These are phyloP conservation scores for Penicillium turbatum DNA, from an alignment of 495 filamentous ascomycete genomes.

Conservation along the genomic window DNA sequence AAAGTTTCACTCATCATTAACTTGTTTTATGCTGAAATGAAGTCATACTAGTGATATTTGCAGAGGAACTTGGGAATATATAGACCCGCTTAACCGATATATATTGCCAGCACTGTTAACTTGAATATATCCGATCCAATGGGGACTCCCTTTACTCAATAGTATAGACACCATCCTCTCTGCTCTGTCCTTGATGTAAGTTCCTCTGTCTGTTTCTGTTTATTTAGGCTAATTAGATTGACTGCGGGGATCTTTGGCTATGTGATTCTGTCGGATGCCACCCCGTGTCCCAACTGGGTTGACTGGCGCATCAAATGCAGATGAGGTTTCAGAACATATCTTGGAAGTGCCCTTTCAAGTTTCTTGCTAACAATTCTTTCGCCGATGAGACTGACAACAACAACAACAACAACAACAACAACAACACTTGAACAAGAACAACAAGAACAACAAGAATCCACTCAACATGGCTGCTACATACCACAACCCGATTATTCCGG, in stretches of 20 bases:
- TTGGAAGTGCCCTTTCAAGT: too few species aligned
- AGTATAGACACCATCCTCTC: too few species aligned
- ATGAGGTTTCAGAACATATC: background rate
- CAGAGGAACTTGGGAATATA: background rate
- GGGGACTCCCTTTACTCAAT: background rate
- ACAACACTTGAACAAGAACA: too few species aligned
- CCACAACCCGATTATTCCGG: constrained; percentile 14
- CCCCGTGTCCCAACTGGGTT: constrained; percentile 7
- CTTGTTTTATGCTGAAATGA: too few species aligned
- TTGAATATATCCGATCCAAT: background rate
- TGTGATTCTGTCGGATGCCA: background rate
- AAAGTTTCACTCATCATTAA: background rate
- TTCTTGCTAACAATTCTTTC: too few species aligned
- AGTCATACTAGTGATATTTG: background rate
- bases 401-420: too few species aligned
- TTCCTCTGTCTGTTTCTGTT: too few species aligned
- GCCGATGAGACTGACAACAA: too few species aligned
- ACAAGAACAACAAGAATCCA: background rate
- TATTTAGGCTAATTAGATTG: background rate
- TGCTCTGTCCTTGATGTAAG: too few species aligned
- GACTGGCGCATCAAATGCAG: constrained; percentile 3
- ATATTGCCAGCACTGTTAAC: background rate
- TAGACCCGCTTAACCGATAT: background rate
- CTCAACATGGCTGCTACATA: background rate
- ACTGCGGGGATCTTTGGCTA: background rate